These are phyloP conservation scores for Xanthoconium purpureum DNA, from an alignment of 768 basidiomycete genomes.

Conservation along the genomic window DNA sequence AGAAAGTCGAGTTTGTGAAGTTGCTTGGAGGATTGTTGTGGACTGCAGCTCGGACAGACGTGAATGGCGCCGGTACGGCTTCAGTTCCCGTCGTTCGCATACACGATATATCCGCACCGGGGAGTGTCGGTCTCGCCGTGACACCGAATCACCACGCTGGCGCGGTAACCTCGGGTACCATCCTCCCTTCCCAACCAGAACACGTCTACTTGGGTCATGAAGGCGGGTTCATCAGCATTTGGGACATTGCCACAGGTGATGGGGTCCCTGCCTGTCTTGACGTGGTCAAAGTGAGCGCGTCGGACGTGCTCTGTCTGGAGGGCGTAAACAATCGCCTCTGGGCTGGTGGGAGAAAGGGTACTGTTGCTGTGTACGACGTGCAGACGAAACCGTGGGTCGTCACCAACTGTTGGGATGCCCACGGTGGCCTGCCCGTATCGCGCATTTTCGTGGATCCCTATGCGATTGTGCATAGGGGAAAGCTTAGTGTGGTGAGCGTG, in stretches of 20 bases:
- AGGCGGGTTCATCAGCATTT: constrained; percentile 85
- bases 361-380: constrained; percentile 80
- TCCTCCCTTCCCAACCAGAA: constrained; percentile 64
- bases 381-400: constrained; percentile 73
- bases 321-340: constrained; percentile 84
- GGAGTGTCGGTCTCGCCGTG: constrained; percentile 50
- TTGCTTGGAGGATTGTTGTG: constrained; percentile 76
- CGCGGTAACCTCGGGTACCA: constrained; percentile 75
- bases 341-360: constrained; percentile 83
- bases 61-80: constrained; percentile 38
- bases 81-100: constrained; percentile 74
- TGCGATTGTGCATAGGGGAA: constrained; percentile 65
- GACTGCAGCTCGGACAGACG: constrained; percentile 65
- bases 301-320: constrained; percentile 78
- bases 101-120: constrained; percentile 70
- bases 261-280: constrained; percentile 65
- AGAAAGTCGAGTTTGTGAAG: constrained; percentile 79
- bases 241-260: constrained; percentile 55
- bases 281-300: constrained; percentile 75
- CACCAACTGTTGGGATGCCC: constrained; percentile 87
- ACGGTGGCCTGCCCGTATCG: constrained; percentile 61
- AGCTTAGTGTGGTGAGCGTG: constrained; percentile 70
- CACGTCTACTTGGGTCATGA: constrained; percentile 87
- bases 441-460: constrained; percentile 67
- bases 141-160: constrained; percentile 72